A percentile compares a stretch with the other conserved stretches of the same genome.
Conservation (phyloP, 305 asterid genomes). For the Fraxinus velutina region DNA sequence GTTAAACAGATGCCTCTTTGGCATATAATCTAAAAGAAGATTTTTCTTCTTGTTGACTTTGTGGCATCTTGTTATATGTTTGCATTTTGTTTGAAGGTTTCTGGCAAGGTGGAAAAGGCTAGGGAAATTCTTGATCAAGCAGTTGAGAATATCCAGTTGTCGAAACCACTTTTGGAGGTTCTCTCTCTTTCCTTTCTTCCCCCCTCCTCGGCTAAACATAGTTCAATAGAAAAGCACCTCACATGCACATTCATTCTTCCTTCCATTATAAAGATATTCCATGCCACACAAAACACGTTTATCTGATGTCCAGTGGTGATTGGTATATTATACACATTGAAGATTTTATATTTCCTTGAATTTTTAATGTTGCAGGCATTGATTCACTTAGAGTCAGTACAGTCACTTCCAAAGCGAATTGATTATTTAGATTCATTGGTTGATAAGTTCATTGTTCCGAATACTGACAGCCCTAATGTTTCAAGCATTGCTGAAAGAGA, state of each 20-base stretch:
- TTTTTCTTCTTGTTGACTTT: conserved; percentile 2
- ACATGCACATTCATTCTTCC: not conserved
- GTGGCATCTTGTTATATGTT: conserved; percentile 5
- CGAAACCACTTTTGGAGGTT: conserved; percentile 94
- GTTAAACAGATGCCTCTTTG: not conserved
- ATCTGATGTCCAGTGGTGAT: not conserved
- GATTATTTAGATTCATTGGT: conserved; percentile 79
- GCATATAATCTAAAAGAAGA: not conserved
- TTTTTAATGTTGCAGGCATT: conserved; percentile 62
- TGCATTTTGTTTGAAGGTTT: conserved; percentile 48
- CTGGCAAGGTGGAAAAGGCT: conserved; percentile 84
- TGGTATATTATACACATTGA: conserved; percentile 12
- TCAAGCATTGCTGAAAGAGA: conserved; percentile 82
- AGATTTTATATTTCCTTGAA: conserved; percentile 1
- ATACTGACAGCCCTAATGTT: conserved; percentile 47
- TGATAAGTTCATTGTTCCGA: conserved; percentile 62
- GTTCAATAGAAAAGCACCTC: not conserved
- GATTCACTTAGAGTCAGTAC: conserved; percentile 91
- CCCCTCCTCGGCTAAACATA: not conserved
- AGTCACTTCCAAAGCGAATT: conserved; percentile 67
- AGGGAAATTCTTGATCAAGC: conserved; percentile 86
- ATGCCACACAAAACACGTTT: not conserved
- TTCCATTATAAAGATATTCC: not conserved
- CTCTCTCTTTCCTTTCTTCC: conserved; percentile 15
- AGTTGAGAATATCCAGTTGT: conserved; percentile 64